phyloP scores from a whole-genome alignment of 2,329 filamentous ascomycete genomes.

The Pseudocercospora eumusae region DNA sequence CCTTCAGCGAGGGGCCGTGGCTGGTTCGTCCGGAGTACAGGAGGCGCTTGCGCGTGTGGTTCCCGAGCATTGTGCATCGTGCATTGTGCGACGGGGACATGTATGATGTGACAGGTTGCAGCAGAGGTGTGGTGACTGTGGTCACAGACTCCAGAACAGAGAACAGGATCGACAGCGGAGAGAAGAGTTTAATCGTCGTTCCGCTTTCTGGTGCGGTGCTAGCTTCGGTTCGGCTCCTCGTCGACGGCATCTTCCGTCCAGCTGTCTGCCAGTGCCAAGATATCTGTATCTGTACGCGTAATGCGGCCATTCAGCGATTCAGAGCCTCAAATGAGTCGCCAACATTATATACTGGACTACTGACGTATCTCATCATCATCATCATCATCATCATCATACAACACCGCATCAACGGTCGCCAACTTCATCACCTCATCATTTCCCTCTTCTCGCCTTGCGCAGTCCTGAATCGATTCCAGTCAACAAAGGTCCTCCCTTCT shows the following conservation, averaged over 20 bases:
- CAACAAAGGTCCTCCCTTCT: slow-evolving; percentile 8
- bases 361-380: background rate
- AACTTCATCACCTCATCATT: background rate
- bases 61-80: background rate
- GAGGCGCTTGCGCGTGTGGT: background rate
- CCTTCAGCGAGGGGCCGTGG: background rate
- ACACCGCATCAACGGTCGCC: background rate
- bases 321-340: background rate
- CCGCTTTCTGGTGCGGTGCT: too few relatives aligned
- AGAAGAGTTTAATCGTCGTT: too few relatives aligned
- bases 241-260: too few relatives aligned
- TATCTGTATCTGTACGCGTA: background rate
- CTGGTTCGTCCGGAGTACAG: background rate
- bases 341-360: background rate
- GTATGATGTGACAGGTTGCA: background rate
- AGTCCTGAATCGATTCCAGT: slow-evolving; percentile 12
- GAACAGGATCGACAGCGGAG: too few relatives aligned
- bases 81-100: background rate
- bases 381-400: too few relatives aligned
- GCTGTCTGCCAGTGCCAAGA: too few relatives aligned
- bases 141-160: too few relatives aligned
- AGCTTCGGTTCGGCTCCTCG: too few relatives aligned
- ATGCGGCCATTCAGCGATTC: too few relatives aligned
- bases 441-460: background rate
- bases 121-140: background rate